Evolutionary conservation across 148 eudicot genomes (phyloP), one percentile per base, ranked within the genome.

Genomic region (Vaccinium vitisidaea): DNA sequence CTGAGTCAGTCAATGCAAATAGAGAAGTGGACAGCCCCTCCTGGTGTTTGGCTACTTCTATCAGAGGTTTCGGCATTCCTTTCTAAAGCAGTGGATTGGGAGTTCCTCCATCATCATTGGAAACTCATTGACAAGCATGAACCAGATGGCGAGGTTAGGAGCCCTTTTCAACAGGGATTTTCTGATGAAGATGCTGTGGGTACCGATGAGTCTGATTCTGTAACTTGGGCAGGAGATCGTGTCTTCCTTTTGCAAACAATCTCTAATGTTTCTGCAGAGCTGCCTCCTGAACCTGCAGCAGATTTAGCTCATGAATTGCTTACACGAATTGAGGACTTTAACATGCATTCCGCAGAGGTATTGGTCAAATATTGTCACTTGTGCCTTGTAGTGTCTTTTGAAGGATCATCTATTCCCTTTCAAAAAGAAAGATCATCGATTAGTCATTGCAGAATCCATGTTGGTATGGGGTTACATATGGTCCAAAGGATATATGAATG

Each of bases 341-440:
- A 85, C 84, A 94, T 97, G 99, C 93, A 97, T 87, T 90, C 95
- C 13, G 93, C 98, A 82, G 99, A 97, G 99, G 99, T 97, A 90
- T 63, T 14, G 75, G 3, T 15, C 30, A 39, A 39, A 0, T 69
- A 7, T 70, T 82, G 39, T 56, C 58, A 70, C 78, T 12, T 79
- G 55, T 69, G 73, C 73, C 7, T 12, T 11, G 36, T 67, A 25
- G 36, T 67, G 36, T 67, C 73, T 67, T 67, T 25, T 67, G 73
- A 27, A 67, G 73, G 73, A 25, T 25, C 73, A 25, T 27, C 73
- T 12, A 12, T 23, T 67, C 46, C 46, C 0, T 43, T 43, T 43
- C 46, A 43, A 43, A 43, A 43, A 43, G 73, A 27, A 67, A 32
- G 73, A 25, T 25, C 73, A 25, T 27, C 73, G 4, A 3, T 23